These are phyloP conservation scores for Penicillium salamii DNA, from an alignment of 495 filamentous ascomycete genomes.

Conservation along the genomic window DNA sequence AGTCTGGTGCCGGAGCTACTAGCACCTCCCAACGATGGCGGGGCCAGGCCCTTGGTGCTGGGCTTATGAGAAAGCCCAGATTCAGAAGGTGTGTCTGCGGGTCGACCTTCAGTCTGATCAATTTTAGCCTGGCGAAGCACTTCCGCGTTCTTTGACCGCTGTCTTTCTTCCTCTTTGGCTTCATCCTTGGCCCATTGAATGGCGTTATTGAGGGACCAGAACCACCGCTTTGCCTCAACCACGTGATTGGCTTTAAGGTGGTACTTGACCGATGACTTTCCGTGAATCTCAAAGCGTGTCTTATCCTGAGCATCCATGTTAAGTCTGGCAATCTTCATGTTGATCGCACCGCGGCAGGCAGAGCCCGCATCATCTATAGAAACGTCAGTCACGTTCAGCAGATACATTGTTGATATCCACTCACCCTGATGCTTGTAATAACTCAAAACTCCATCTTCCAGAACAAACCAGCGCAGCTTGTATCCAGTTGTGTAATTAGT, in stretches of 20 bases:
- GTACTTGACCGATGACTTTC: slow-evolving; percentile 98
- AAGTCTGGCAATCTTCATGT: slow-evolving; percentile 93
- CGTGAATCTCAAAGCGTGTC: slow-evolving; percentile 92
- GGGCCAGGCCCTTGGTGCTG: slow-evolving; percentile 38
- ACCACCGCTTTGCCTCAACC: slow-evolving; percentile 62
- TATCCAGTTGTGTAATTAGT: slow-evolving; percentile 97
- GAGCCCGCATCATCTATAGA: slow-evolving; percentile 63
- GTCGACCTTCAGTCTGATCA: slow-evolving; percentile 50
- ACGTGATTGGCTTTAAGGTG: slow-evolving; percentile 95
- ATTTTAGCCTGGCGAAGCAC: slow-evolving; percentile 72
- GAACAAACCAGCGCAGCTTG: slow-evolving; percentile 95
- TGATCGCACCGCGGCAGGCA: slow-evolving; percentile 92
- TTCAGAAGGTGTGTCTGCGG: slow-evolving; percentile 30
- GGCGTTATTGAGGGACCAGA: slow-evolving; percentile 97
- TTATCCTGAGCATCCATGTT: slow-evolving; percentile 97
- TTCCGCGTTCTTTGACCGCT: slow-evolving; percentile 70
- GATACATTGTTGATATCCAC: not conserved
- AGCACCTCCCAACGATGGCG: slow-evolving; percentile 32
- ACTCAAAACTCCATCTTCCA: slow-evolving; percentile 95
- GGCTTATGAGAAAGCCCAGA: slow-evolving; percentile 31
- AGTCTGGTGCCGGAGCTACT: slow-evolving; percentile 39
- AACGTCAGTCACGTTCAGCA: slow-evolving; percentile 3
- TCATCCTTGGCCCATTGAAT: slow-evolving; percentile 99
- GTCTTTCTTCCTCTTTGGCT: slow-evolving; percentile 79
- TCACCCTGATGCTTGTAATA: slow-evolving; percentile 96